Evolutionary conservation across 495 filamentous ascomycete genomes (phyloP), one percentile per base, ranked within the genome.

Genomic region (Lindgomyces ingoldianus): DNA sequence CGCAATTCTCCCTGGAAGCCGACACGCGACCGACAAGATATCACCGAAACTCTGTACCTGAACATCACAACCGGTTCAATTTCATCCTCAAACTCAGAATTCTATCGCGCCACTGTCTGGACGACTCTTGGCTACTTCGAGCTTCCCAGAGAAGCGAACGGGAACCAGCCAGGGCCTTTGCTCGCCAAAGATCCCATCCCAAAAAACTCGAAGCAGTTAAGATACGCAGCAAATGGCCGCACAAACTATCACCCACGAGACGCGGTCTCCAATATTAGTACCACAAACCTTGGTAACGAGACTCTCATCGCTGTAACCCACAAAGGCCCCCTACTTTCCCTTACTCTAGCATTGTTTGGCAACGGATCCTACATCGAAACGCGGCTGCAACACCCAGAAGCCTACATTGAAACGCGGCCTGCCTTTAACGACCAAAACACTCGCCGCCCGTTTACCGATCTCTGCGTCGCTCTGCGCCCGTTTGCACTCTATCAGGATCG

Each of bases 41-140:
- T 53, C 29, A 18, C 47, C 4, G 58, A 62, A 45, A 14, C 16
- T 12, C 49, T 62, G 3, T 62, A 62, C 42, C 58, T 62, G 18
- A 58, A 47, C 18, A 47, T 47, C 10, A 30, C 25, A 4, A 25
- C 3, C 19, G 24, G 33, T 4, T 39, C 6, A n/a, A 22, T 22
- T 18, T 39, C 11, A n/a, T 6, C 9, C n/a, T 19, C 50, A 55
- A 6, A 19, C 3, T 1, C 8, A 39, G 27, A 4, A 12, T 26
- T 19, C 30, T 55, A 21, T 30, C 22, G 29, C 18, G 24, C 29
- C 3, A 54, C 33, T 14, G 36, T 33, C 1, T 18, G 18, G 3
- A 41, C 58, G 14, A 19, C 58, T 4, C 29, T 62, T 16, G 58
- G 58, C 47, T 62, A 62, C 48, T 62, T 62, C 24, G 58, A 62